A percentile compares a stretch with the other conserved stretches of the same genome.
Conservation (phyloP, 805 yeast genomes). For the Kuraishia borneana region DNA sequence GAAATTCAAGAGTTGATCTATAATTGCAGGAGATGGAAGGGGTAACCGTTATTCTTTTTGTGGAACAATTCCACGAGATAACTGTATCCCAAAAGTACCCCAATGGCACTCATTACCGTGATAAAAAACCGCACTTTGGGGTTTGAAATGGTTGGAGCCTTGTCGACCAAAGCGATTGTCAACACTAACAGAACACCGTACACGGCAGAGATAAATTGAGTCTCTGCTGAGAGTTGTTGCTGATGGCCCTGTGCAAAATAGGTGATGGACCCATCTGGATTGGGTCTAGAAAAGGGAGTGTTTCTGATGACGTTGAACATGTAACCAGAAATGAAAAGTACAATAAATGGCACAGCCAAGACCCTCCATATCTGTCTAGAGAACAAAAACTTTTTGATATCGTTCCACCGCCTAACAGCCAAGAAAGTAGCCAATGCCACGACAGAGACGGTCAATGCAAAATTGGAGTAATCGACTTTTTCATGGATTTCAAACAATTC, state of each 20-base stretch:
- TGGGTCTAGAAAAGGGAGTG: constrained; percentile 46
- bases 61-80: constrained; percentile 55
- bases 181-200: constrained; percentile 60
- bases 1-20: no score
- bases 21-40: constrained; percentile 44
- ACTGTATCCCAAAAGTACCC: constrained; percentile 50
- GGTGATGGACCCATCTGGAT: constrained; percentile 21
- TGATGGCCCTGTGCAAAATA: constrained; percentile 51
- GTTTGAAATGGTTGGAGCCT: constrained; percentile 37
- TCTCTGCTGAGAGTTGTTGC: constrained; percentile 76
- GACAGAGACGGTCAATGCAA: constrained; percentile 23
- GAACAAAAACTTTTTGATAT: constrained; percentile 27
- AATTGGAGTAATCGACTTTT: constrained; percentile 29
- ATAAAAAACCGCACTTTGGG: constrained; percentile 36
- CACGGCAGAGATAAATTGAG: constrained; percentile 69
- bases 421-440: constrained; percentile 19
- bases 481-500: constrained; percentile 22
- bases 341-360: constrained; percentile 44
- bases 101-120: constrained; percentile 28
- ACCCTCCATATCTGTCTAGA: constrained; percentile 67
- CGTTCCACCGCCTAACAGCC: constrained; percentile 16
- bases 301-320: constrained; percentile 87
- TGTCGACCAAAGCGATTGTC: constrained; percentile 46
- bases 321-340: constrained; percentile 77
- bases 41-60: constrained; percentile 67